phyloP scores from a whole-genome alignment of 805 yeast genomes.

The Candida coquimbonensis region DNA sequence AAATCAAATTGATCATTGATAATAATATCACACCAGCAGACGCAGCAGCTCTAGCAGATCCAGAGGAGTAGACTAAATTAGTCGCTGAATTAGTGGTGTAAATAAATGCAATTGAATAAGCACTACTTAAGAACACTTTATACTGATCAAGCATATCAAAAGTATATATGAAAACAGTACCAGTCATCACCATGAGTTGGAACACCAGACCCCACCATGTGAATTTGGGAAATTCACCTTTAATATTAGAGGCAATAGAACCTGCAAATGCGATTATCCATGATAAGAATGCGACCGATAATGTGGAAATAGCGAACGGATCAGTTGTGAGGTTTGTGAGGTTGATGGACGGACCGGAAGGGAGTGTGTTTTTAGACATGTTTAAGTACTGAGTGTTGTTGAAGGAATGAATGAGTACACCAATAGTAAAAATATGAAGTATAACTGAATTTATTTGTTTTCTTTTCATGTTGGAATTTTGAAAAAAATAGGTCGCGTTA shows the following conservation, averaged over 20 bases:
- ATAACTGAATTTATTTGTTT: too few species aligned
- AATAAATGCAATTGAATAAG: slow-evolving; percentile 61
- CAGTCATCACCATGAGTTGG: slow-evolving; percentile 53
- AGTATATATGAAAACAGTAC: slow-evolving; percentile 47
- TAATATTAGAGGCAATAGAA: slow-evolving; percentile 49
- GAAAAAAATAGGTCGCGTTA: too few species aligned
- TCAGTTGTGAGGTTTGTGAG: slow-evolving; percentile 59
- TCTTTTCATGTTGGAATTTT: too few species aligned
- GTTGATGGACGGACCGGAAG: slow-evolving; percentile 15
- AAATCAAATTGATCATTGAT: slow-evolving; percentile 73
- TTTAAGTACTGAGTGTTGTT: not conserved
- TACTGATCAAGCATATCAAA: slow-evolving; percentile 63
- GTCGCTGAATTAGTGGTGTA: slow-evolving; percentile 84
- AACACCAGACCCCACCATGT: slow-evolving; percentile 97
- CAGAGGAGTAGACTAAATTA: slow-evolving; percentile 61
- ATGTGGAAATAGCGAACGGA: slow-evolving; percentile 82
- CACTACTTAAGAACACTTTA: slow-evolving; percentile 37
- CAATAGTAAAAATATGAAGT: too few species aligned
- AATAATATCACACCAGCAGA: slow-evolving; percentile 87
- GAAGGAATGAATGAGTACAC: not conserved
- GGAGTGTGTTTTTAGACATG: not conserved
- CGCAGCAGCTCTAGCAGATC: slow-evolving; percentile 70
- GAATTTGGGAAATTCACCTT: slow-evolving; percentile 60
- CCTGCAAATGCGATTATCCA: slow-evolving; percentile 92
- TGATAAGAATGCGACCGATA: slow-evolving; percentile 64